Conservation (phyloP, 192 early-diverging fungal species). For the Podila epicladia region DNA sequence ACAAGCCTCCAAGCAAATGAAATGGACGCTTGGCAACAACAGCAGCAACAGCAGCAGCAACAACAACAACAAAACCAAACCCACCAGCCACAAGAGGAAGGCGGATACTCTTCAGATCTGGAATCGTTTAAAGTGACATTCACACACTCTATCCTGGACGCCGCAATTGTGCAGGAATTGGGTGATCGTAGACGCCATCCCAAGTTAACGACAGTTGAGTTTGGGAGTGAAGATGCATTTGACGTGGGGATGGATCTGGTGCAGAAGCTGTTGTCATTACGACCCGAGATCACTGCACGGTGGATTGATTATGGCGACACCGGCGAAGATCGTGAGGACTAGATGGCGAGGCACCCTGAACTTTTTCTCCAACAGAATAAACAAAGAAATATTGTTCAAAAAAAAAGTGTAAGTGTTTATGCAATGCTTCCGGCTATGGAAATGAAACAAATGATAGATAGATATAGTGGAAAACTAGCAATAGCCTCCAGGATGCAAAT, state of each 20-base stretch:
- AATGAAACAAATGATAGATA: background rate
- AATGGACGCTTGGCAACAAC: background rate
- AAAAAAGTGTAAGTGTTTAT: too few species aligned
- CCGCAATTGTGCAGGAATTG: constrained; percentile 21
- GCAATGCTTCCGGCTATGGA: background rate
- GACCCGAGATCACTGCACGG: constrained; percentile 14
- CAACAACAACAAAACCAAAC: too few species aligned
- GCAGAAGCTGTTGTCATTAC: background rate
- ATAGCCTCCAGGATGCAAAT: background rate
- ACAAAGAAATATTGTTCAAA: too few species aligned
- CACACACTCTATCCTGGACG: constrained; percentile 36
- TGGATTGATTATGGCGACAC: constrained; percentile 36
- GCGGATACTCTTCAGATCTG: constrained; percentile 13
- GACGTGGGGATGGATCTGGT: constrained; percentile 19
- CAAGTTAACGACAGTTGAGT: constrained; percentile 20
- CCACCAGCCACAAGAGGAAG: background rate
- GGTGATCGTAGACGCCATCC: constrained; percentile 18
- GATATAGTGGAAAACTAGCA: background rate
- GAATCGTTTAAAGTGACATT: constrained; percentile 38
- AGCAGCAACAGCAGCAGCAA: background rate
- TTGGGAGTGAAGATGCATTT: constrained; percentile 46
- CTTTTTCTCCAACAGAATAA: too few species aligned
- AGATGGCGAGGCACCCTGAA: background rate
- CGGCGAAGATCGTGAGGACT: constrained; percentile 37
- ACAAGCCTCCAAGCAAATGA: background rate